These are phyloP conservation scores for Astrocystis sublimbata DNA, from an alignment of 495 filamentous ascomycete species.

Conservation along the genomic window DNA sequence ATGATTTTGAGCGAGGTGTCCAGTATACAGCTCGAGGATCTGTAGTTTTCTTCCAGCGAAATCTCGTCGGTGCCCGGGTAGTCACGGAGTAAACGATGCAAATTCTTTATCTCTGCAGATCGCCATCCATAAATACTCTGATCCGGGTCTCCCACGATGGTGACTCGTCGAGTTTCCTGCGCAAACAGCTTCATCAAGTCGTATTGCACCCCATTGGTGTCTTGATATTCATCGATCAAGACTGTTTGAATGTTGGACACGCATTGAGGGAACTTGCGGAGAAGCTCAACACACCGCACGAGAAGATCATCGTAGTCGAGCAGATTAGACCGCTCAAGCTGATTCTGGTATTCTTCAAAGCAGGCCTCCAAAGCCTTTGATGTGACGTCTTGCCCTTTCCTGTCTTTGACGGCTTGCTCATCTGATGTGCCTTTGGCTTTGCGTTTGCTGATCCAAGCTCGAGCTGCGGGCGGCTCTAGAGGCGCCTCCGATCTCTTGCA, in stretches of 20 bases:
- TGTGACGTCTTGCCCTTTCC: constrained; percentile 54
- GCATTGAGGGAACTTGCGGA: constrained; percentile 75
- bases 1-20: constrained; percentile 81
- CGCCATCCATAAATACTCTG: constrained; percentile 98
- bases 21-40: constrained; percentile 89
- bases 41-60: constrained; percentile 92
- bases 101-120: constrained; percentile 92
- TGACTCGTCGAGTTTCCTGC: constrained; percentile 68
- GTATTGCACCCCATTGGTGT: constrained; percentile 94
- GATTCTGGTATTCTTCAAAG: constrained; percentile 76
- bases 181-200: constrained; percentile 93
- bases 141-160: constrained; percentile 95
- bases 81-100: constrained; percentile 71
- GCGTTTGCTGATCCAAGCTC: constrained; percentile 77
- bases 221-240: constrained; percentile 96
- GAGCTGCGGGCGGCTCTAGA: constrained; percentile 69
- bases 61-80: constrained; percentile 80
- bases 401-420: constrained; percentile 34
- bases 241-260: constrained; percentile 90
- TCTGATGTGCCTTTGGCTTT: constrained; percentile 72
- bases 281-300: constrained; percentile 77
- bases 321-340: constrained; percentile 73
- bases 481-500: constrained; percentile 67
- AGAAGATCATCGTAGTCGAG: constrained; percentile 97
- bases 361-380: constrained; percentile 73